A percentile compares a stretch with the other conserved stretches of the same genome.
phyloP scores from a whole-genome alignment of 1,284 basidiomycete genomes.

The Austroboletus novae-zelandiae region DNA sequence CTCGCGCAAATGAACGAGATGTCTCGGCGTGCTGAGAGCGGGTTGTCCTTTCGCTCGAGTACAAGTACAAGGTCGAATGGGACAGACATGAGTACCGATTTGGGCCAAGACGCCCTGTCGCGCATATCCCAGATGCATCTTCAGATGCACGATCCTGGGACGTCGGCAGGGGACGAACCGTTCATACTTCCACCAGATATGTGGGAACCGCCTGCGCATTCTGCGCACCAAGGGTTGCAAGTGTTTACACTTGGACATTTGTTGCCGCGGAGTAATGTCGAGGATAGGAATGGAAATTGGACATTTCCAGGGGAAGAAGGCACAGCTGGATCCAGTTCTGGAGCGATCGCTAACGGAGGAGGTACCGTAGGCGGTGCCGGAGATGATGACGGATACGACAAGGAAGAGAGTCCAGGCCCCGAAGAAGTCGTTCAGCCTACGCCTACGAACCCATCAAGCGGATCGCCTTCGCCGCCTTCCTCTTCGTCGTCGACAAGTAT shows the following conservation, averaged over 20 bases:
- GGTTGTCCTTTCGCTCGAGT: constrained; percentile 37
- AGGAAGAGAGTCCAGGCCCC: constrained; percentile 30
- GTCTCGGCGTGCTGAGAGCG: constrained; percentile 54
- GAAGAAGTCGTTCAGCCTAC: constrained; percentile 34
- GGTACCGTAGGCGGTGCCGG: constrained; percentile 7
- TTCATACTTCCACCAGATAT: constrained; percentile 38
- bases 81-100: constrained; percentile 13
- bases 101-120: constrained; percentile 16
- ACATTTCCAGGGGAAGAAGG: constrained; percentile 41
- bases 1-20: constrained; percentile 75
- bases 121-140: constrained; percentile 28
- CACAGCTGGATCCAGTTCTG: constrained; percentile 13
- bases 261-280: constrained; percentile 54
- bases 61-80: constrained; percentile 9
- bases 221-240: constrained; percentile 63
- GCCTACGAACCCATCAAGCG: constrained; percentile 21
- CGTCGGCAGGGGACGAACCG: constrained; percentile 32
- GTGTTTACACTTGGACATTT: constrained; percentile 83
- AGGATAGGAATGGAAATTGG: constrained; percentile 60
- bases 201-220: constrained; percentile 29
- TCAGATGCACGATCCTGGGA: constrained; percentile 22
- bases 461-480: constrained; percentile 16
- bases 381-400: constrained; percentile 24
- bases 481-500: constrained; percentile 15
- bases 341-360: not conserved